Base-by-base conservation (phyloP, 169 alveolate genomes). In the Plasmodium knowlesi region DNA sequence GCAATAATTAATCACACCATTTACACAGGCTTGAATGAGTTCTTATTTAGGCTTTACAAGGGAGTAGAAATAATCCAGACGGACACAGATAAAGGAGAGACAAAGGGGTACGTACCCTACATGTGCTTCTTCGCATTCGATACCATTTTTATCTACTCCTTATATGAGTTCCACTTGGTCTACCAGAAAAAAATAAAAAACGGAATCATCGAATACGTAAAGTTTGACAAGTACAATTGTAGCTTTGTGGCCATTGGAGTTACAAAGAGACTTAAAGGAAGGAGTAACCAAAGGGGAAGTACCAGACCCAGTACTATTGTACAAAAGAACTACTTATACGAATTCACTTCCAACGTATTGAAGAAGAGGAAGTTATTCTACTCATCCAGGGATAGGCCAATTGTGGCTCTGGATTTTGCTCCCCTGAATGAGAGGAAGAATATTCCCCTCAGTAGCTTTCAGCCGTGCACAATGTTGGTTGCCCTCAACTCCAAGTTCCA, bases 401-500 rank as follows among this genome's bases (percentile, higher is more conserved):
- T 85, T 16, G 30, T 85, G 28, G 76, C 79, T 3, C 30, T 85
- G 57, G 93, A 85, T 3, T 85, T 85, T 74, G 93, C 93, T 57
- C 93, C 93, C 16, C 53, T 85, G 16, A 85, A 85, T 22, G 61
- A 32, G 71, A 1, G 67, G 12, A 74, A 85, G 34, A 85, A 73
- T 34, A 12, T 46, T 19, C 2, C 78, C 34, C 41, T 85, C 12
- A 73, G 71, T 43, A 50, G 61, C 2, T 30, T 50, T 43, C 93
- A 85, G 25, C 50, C 46, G 57, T 50, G 54, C n/a, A 54, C 93
- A 32, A 5, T 74, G 61, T 28, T 85, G 67, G 79, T 85, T 12
- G 32, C 93, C n/a, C 79, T 85, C 37, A 85, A 85, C 30, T 85
- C 93, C 1, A 85, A 85, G 12, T 85, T 85, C 74, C 93, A 85